Base-by-base conservation (phyloP, 345 rosid genomes). In the Lumnitzera racemosa region DNA sequence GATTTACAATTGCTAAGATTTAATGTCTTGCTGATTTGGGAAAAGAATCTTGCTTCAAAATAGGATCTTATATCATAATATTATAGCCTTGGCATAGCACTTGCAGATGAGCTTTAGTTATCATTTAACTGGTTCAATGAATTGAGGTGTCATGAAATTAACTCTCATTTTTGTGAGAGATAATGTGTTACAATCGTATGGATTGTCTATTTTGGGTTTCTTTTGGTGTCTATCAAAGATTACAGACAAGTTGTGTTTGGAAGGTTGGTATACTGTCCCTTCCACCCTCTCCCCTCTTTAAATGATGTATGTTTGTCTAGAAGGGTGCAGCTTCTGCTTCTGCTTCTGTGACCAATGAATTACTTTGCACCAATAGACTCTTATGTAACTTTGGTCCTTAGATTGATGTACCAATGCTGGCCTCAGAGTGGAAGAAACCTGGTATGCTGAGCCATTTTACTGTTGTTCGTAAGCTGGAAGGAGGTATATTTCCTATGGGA, bases 401-500 rank as follows among this genome's bases (percentile, higher is more conserved):
- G 99, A 88, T 94, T 76, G 95, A 94, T 66, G 74, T 81, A 68
- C 99, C 99, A 55, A 94, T 90, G 97, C 66, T 84, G 78, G 75
- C 84, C 53, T 78, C 92, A 36, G 99, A 94, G 70, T 85, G 95
- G 87, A 81, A 84, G 80, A 86, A 70, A 65, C 84, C 86, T 70
- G 91, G 95, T 51, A 60, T 80, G 67, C 78, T 89, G 61, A 90
- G 90, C 63, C 91, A 90, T 76, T 94, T 90, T 76, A 84, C 88
- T 56, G 89, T 90, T 67, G 81, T 94, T 41, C 91, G 97, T 69
- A 90, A 88, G 83, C 97, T 85, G 61, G 91, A 86, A 53, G 97
- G 97, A 67, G 86, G 90, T 29, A 77, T 89, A 62, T 94, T 81
- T 61, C 99, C 99, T 4, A 80, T 94, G 95, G 97, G 99, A n/a